Conservation (phyloP, 2,329 filamentous ascomycete genomes). For the Aurifilum marmelostoma region DNA sequence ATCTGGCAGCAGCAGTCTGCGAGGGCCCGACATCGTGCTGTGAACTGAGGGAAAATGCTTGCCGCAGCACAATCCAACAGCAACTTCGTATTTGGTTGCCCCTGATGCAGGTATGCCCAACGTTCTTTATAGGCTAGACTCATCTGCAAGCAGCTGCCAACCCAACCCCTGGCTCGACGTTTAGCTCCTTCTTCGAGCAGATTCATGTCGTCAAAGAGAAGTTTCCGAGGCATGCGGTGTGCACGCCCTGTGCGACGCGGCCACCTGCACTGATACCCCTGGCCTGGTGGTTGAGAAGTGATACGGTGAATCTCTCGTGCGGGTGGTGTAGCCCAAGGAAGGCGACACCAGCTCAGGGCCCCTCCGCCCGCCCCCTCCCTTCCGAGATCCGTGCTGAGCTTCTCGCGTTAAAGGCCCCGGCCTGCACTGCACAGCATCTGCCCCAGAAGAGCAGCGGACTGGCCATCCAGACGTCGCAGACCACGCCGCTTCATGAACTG, state of each 20-base stretch:
- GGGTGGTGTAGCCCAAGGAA: background rate
- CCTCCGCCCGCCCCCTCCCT: background rate
- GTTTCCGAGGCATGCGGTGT: background rate
- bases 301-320: background rate
- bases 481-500: constrained; percentile 19
- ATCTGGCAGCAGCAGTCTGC: background rate
- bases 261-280: background rate
- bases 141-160: background rate
- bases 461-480: background rate
- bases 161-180: background rate
- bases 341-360: background rate
- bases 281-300: constrained; percentile 3
- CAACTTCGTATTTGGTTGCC: background rate
- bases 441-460: background rate
- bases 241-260: background rate
- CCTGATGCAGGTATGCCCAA: background rate
- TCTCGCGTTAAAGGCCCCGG: background rate
- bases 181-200: background rate
- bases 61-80: background rate
- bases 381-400: background rate
- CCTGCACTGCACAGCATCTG: background rate
- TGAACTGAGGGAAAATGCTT: background rate
- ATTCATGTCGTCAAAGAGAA: background rate
- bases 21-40: background rate
- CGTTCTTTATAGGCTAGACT: background rate